Evolutionary conservation across 768 basidiomycete genomes (phyloP).

Genomic region (Vararia minispora): DNA sequence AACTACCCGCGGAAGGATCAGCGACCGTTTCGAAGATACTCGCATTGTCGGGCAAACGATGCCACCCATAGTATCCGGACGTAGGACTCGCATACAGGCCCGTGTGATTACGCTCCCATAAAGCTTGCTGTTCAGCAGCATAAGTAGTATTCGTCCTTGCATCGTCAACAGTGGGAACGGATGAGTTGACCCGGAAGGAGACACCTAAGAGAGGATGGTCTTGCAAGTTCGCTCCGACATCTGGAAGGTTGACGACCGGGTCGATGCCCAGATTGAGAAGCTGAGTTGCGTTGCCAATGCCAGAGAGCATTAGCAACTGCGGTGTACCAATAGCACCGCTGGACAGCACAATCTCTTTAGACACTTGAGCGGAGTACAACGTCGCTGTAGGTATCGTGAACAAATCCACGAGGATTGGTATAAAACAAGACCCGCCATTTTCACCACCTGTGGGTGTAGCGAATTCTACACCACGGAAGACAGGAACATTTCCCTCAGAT

Average conservation of each 20-base stretch:
- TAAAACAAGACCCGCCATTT: too few relatives aligned
- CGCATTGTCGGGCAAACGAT: constrained; percentile 6
- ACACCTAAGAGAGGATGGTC: constrained; percentile 17
- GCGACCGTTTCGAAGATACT: constrained; percentile 2
- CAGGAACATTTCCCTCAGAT: background rate
- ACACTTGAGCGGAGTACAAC: constrained; percentile 9
- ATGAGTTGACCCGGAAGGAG: constrained; percentile 4
- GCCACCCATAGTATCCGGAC: constrained; percentile 3
- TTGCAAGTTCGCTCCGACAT: constrained; percentile 20
- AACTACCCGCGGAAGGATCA: constrained; percentile 13
- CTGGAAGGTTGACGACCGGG: constrained; percentile 15
- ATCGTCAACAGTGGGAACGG: constrained; percentile 6
- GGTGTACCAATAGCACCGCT: constrained; percentile 9
- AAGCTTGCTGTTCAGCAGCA: background rate
- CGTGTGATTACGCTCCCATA: constrained; percentile 5
- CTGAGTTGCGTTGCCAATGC: constrained; percentile 16
- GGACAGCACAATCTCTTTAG: constrained; percentile 9
- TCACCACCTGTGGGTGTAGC: background rate
- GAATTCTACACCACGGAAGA: background rate
- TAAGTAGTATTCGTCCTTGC: constrained; percentile 7
- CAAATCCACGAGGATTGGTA: too few relatives aligned
- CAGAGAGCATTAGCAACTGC: constrained; percentile 20
- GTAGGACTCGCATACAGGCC: constrained; percentile 5
- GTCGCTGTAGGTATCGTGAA: background rate
- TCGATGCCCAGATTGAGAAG: constrained; percentile 15